Base-by-base conservation (phyloP, 2,329 filamentous ascomycete species). In the Graphiopsis chlorocephala region DNA sequence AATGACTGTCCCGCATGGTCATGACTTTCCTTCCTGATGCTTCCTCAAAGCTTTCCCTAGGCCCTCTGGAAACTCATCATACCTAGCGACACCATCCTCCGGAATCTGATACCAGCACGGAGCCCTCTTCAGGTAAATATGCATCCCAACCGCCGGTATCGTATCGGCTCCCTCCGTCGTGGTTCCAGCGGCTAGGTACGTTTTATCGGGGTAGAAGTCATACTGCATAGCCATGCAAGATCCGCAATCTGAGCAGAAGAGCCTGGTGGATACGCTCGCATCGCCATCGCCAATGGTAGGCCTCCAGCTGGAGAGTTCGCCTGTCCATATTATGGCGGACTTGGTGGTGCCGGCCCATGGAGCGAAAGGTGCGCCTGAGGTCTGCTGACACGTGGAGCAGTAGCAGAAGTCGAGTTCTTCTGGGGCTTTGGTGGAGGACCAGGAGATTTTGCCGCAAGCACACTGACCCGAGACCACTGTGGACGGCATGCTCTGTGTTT, bases 321-420 rank as follows among this genome's bases (percentile, higher is more conserved):
- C 58, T 12, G 29, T 17, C 62, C 66, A 71, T 4, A 28, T 47
- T 6, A 70, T 6, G 17, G 62, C 56, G n/a, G 53, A 61, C 31
- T 58, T 66, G 11, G 68, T 23, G n/a, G 68, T 58, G 17, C 65
- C 67, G 20, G 67, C 64, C 67, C 67, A 71, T 20, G 67, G 60
- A 17, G 67, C 60, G 53, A 71, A 68, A 0, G 69, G 68, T 10
- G 66, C 67, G 14, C 69, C 69, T 15, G 68, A 69, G 42, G 66
- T 65, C 31, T 61, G 66, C 61, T 71, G 68, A 61, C 69, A 71
- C 45, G 64, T 69, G 17, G 55, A 56, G 63, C 69, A 70, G 62
- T 69, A 69, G 68, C 69, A 71, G 66, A 65, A 68, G 23, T 69
- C 66, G 45, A 70, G 65, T 26, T 66, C 48, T 20, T 53, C 38